These are phyloP conservation scores for Candida maesae DNA, from an alignment of 805 yeast genomes.

Conservation along the genomic window DNA sequence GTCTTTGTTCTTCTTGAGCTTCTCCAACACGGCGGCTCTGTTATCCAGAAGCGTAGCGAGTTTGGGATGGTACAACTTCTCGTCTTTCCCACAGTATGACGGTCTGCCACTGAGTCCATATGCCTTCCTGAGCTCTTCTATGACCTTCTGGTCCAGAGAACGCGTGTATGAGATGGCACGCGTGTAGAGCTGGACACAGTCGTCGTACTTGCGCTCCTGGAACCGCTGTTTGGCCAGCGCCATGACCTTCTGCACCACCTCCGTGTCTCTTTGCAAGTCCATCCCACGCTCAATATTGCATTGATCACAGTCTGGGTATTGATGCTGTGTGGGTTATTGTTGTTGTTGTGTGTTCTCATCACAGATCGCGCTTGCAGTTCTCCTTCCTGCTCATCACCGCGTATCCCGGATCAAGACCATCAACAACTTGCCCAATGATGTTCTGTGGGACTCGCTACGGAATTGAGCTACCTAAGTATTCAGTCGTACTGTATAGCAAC, in stretches of 20 bases:
- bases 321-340: not conserved
- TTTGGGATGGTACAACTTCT: conserved; percentile 21
- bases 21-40: conserved; percentile 24
- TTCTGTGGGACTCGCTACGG: too few species aligned
- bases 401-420: too few species aligned
- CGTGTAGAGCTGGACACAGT: conserved; percentile 15
- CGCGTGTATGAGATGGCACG: conserved; percentile 19
- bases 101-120: conserved; percentile 20
- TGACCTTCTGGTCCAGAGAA: conserved; percentile 16
- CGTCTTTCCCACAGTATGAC: conserved; percentile 7
- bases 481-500: too few species aligned
- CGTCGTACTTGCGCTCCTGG: conserved; percentile 12
- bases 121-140: conserved; percentile 8
- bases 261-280: conserved; percentile 3
- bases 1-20: conserved; percentile 7
- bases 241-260: conserved; percentile 13
- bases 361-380: too few species aligned
- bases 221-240: conserved; percentile 16
- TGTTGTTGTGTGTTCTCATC: not conserved
- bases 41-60: conserved; percentile 22
- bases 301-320: not conserved
- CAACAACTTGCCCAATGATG: too few species aligned
- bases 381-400: too few species aligned
- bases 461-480: too few species aligned
- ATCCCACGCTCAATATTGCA: not conserved